Evolutionary conservation across 257 asterid genomes (phyloP), one percentile per base, ranked within the genome.

Genomic region (Penstemon eatonii): DNA sequence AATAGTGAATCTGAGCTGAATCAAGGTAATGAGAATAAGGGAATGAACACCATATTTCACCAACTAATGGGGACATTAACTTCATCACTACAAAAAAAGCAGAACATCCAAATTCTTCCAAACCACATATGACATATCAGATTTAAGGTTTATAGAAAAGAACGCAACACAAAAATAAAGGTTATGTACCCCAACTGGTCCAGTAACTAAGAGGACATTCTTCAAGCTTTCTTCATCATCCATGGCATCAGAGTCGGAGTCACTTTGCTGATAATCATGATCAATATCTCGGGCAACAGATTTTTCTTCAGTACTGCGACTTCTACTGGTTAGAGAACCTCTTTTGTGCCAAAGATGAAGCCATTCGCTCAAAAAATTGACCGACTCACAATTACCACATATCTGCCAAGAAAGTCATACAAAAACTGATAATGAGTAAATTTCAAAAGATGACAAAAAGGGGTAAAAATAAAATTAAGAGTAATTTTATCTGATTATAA

Each of bases 121-220:
- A 49, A 58, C 75, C 65, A 66, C 33, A 25, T 15, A 15, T 15
- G 18, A 15, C 70, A 54, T 44, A 75, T 4, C 15, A 59, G 42
- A 45, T 39, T 9, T 61, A 54, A 62, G 5, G 40, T 51, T 60
- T 58, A 39, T 46, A 18, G 71, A 37, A 43, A 66, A 45, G 33
- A 62, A 68, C 39, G 42, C 47, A 65, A 43, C 51, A 67, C 33
- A 25, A 25, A 25, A 25, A 25, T 25, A 25, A 25, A 1, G 33
- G 33, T 25, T 25, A 25, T 54, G 56, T 86, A 92, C 99, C 99
- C 99, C 99, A 89, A 90, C 92, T 76, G 99, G 99, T 65, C 99
- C 99, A 66, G 89, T 85, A 72, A 91, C 85, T 65, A 94, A 78
- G 73, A 94, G 96, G 69, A 89, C 95, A 77, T 90, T 94, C 85